Base-by-base conservation (phyloP, 2,329 filamentous ascomycete genomes). In the Neopestalotiopsis rosae region DNA sequence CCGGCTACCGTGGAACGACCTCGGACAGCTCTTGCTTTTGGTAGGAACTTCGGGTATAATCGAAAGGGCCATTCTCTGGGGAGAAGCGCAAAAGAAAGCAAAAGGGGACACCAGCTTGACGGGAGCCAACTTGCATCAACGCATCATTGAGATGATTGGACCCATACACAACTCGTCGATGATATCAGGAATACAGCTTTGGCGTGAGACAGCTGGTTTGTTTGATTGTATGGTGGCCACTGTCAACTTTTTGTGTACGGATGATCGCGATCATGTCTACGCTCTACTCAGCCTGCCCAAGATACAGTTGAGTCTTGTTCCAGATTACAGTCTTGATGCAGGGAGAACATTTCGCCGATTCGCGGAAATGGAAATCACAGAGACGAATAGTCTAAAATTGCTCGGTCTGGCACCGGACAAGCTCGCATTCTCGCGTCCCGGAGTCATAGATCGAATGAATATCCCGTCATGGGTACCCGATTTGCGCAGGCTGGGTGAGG, bases 221-320 rank as follows among this genome's bases (percentile, higher is more conserved):
- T 34, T 62, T 30, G 59, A 62, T 38, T 34, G 30, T 62, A 20
- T 62, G 9, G 59, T 62, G n/a, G 59, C 59, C n/a, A 62, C 59
- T 13, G 13, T 20, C 12, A 38, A 13, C 2, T 62, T 62, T 9
- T 17, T 56, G 3, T 65, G 68, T 9, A 56, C 58, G 2, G 70
- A 70, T 17, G 64, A 69, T 2, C 57, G 70, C 7, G 70, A 71
- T 56, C 68, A 69, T 28, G 67, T 71, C 6, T 71, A 62, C 32
- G 67, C 69, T 14, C 20, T 71, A 2, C 28, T 70, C 3, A 69
- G 69, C 9, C 13, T 71, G n/a, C 56, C 61, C 9, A 20, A 20
- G 30, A 32, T 14, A 30, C 30, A 4, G n/a, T 14, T 30, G 14
- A 7, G 14, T 30, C 28, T 62, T 34, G 34, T 62, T 20, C 59